Evolutionary conservation across 345 rosid genomes (phyloP), one percentile per base, ranked within the genome.

Genomic region (Pugionium cornutum): DNA sequence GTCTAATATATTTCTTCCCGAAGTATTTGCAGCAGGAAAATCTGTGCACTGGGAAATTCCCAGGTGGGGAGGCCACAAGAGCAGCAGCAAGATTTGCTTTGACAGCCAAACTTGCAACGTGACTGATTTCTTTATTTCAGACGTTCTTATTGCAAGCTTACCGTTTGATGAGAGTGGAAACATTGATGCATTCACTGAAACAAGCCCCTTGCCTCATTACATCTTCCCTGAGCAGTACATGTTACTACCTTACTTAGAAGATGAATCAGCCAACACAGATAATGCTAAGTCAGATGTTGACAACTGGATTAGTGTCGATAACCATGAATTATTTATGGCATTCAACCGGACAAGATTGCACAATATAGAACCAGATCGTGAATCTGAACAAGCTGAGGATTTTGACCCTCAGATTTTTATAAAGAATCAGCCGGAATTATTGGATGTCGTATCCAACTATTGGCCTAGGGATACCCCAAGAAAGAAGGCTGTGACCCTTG

Each of bases 201-300:
- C 67, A 31, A 74, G 68, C n/a, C 77, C 41, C 18, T 18, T 18
- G 18, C 18, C 18, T 18, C 18, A 18, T 18, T 18, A 18, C 18
- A 18, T 18, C 18, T 83, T 74, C 62, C 73, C 84, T 56, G 92
- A 91, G 66, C 84, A 81, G 68, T 91, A 78, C 78, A 81, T 88
- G 86, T 56, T 85, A 58, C 81, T 88, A 39, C 97, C 97, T 75
- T 83, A 80, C 73, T 77, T 91, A 18, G 18, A 18, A 18, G 18
- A 18, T 18, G 18, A 18, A 18, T 18, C 18, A 18, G 18, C 18
- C 18, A 54, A 72, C 46, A 64, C 75, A 42, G 67, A 71, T 76
- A 82, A 74, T 62, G 53, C 72, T 61, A 79, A 78, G 61, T 73
- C 78, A 46, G 74, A 76, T 59, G 84, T 82, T 68, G 83, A 80